Evolutionary conservation across 192 early-diverging fungal species (phyloP), one percentile per base, ranked within the genome.

Genomic region (Bifiguratus adelaidae): DNA sequence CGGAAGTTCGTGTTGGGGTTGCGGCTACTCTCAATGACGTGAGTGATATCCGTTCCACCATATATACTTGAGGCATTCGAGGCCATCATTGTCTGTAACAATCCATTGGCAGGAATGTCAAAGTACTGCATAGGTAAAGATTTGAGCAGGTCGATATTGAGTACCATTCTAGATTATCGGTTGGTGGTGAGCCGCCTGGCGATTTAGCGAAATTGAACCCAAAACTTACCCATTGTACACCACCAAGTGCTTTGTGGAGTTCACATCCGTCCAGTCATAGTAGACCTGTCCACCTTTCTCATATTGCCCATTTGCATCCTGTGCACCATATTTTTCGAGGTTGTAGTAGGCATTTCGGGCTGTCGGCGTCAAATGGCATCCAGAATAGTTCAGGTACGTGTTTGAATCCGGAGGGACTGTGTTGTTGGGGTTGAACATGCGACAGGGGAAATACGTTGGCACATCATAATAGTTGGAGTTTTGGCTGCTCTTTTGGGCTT

Each of bases 221-320:
- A 11, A 16, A 27, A 18, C 34, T 45, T 54, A 62, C 60, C 60
- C 47, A 36, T 62, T 62, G 42, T 48, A 62, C 15, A 62, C 53
- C 18, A 52, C 35, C 11, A 62, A 34, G 13, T 62, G 54, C 27
- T 28, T 55, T 7, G 48, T 55, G 13, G 23, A 21, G 20, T 48
- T 52, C 5, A 62, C 53, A 24, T 62, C 47, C 11, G 34, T 42
- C 60, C 60, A 62, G 20, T 34, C 54, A n/a, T 56, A 62, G 16
- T 62, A 62, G 3, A 62, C 54, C 18, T 54, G 49, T 2, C 60
- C 60, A 21, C 48, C 53, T 30, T 62, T 62, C 19, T 62, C 60
- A 22, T 37, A 48, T 15, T 47, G 45, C 29, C 12, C 26, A 30
- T 47, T 40, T 7, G 52, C 32, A 3, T 38, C 56, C 3, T 33